Evolutionary conservation across 257 asterid genomes (phyloP).

Genomic region (Apocynum venetum): DNA sequence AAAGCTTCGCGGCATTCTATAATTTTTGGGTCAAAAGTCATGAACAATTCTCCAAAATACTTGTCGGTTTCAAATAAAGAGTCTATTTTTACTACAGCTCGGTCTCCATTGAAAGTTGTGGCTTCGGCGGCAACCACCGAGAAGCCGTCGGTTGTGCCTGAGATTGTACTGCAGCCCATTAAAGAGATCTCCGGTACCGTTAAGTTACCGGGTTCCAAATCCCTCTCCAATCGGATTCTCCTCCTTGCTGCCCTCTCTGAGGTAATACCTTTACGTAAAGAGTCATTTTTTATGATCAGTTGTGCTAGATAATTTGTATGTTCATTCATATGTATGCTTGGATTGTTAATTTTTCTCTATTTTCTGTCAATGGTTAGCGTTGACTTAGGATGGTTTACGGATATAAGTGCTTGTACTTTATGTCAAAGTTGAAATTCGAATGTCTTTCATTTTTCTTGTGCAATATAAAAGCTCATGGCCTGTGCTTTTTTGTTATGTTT

Average conservation of each 20-base stretch:
- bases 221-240: slow-evolving; percentile 91
- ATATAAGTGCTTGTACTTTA: neutral
- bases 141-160: slow-evolving; percentile 73
- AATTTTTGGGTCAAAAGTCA: slow-evolving; percentile 44
- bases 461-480: neutral
- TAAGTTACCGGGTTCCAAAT: slow-evolving; percentile 95
- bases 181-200: slow-evolving; percentile 85
- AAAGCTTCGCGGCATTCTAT: slow-evolving; percentile 46
- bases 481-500: neutral
- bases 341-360: neutral
- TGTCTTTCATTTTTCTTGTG: neutral
- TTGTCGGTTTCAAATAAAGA: slow-evolving; percentile 42
- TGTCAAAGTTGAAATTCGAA: neutral
- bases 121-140: slow-evolving; percentile 75
- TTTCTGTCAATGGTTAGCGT: neutral
- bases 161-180: slow-evolving; percentile 86
- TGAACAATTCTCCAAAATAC: slow-evolving; percentile 36
- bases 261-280: slow-evolving; percentile 36
- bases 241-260: slow-evolving; percentile 96
- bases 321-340: neutral
- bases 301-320: neutral
- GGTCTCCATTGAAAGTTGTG: slow-evolving; percentile 36
- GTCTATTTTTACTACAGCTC: slow-evolving; percentile 34
- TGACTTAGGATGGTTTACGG: neutral
- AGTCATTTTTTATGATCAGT: neutral